Evolutionary conservation across 768 basidiomycete genomes (phyloP).

Genomic region (Auricularia sp.): DNA sequence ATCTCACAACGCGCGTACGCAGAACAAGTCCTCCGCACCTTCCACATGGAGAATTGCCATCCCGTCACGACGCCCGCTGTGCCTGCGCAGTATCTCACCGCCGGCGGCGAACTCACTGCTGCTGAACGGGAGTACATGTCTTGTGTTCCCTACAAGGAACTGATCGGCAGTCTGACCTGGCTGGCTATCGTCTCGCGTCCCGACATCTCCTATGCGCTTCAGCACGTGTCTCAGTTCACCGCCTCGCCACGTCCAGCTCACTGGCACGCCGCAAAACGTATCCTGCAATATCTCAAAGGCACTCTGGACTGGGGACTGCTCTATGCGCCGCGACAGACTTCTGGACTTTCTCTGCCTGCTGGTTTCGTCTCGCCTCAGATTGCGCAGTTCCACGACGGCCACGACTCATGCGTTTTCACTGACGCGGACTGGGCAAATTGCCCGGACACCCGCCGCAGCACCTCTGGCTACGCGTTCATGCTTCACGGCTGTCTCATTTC

Average conservation of each 20-base stretch:
- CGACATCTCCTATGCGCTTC: slow-evolving; percentile 5
- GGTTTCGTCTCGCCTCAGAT: no score
- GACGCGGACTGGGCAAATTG: background rate
- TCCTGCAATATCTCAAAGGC: slow-evolving; percentile 1
- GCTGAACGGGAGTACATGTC: background rate
- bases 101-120: background rate
- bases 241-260: background rate
- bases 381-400: background rate
- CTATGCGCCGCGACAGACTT: background rate
- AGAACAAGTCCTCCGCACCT: background rate
- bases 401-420: background rate
- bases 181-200: slow-evolving; percentile 5
- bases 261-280: background rate
- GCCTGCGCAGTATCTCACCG: background rate
- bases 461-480: slow-evolving; percentile 2
- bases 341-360: no score
- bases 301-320: background rate
- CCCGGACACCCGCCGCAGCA: slow-evolving; percentile 2
- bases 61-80: background rate
- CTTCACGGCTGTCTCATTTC: slow-evolving; percentile 1
- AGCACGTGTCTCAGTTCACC: slow-evolving; percentile 1
- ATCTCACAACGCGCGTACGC: slow-evolving; percentile 5
- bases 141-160: background rate
- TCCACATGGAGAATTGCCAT: background rate
- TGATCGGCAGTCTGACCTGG: slow-evolving; percentile 6